phyloP scores from a whole-genome alignment of 805 yeast species.

The Wickerhamiella musiphila region DNA sequence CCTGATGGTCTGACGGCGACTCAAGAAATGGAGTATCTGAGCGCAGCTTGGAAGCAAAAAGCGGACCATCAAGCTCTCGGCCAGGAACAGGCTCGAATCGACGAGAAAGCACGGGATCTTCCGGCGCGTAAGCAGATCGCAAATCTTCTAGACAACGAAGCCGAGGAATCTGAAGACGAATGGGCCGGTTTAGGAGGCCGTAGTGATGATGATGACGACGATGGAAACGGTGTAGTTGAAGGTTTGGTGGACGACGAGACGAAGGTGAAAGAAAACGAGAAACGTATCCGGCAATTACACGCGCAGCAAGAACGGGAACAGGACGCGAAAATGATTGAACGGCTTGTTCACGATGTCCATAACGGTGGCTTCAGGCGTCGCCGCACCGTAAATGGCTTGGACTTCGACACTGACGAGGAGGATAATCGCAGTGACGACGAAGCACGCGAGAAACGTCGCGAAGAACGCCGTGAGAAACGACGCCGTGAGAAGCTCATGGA shows the following conservation, averaged over 20 bases:
- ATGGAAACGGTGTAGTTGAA: conserved; percentile 8
- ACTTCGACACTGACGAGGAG: too few species aligned
- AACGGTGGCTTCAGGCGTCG: conserved; percentile 12
- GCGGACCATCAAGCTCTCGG: too few species aligned
- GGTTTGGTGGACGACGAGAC: conserved; percentile 11
- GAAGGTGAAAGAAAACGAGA: conserved; percentile 2
- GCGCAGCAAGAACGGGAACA: conserved; percentile 10
- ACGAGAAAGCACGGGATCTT: too few species aligned
- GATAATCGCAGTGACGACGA: conserved; percentile 5
- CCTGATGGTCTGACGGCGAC: too few species aligned
- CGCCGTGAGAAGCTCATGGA: conserved; percentile 8
- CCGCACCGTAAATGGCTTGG: conserved; percentile 3
- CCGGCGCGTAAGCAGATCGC: too few species aligned
- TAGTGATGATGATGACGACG: conserved; percentile 7
- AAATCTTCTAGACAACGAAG: conserved; percentile 13
- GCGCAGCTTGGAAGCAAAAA: too few species aligned
- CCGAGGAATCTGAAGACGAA: conserved; percentile 16
- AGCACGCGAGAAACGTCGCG: conserved; percentile 1
- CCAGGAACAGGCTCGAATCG: too few species aligned
- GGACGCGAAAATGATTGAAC: conserved; percentile 10
- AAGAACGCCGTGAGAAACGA: conserved; percentile 4
- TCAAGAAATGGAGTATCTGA: too few species aligned
- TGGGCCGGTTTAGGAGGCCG: conserved; percentile 7
- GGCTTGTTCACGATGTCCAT: conserved; percentile 12
- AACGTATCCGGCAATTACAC: conserved; percentile 5